A percentile compares a stretch with the other conserved stretches of the same genome.
Evolutionary conservation across 768 basidiomycete genomes (phyloP).

Genomic region (Lyophyllum semitale): DNA sequence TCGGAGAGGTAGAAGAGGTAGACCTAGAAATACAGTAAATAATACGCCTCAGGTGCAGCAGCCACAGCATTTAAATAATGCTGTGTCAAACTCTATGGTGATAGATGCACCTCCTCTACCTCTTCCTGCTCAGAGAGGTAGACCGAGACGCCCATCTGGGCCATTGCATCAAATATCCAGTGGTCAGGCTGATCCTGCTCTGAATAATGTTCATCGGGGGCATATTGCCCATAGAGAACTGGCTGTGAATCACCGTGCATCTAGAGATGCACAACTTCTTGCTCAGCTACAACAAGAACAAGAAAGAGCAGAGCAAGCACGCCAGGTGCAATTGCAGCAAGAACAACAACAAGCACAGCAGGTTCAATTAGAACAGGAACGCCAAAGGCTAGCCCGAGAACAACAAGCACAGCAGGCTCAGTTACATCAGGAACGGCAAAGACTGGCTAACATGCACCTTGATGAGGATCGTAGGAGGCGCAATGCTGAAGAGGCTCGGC

Average conservation of each 20-base stretch:
- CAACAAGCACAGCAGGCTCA: background rate
- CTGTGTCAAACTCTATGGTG: no score
- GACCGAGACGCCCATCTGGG: no score
- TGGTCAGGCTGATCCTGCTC: background rate
- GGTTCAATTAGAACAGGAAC: no score
- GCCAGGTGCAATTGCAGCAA: background rate
- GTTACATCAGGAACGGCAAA: background rate
- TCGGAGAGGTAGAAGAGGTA: background rate
- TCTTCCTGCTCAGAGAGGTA: no score
- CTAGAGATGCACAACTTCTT: background rate
- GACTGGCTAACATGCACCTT: background rate
- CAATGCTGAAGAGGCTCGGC: background rate
- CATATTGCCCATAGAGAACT: background rate
- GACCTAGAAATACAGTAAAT: no score
- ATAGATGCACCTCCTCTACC: no score
- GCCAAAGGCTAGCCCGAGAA: background rate
- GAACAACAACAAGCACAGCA: background rate
- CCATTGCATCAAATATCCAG: background rate
- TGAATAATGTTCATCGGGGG: background rate
- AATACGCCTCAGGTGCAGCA: no score
- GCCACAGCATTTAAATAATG: no score
- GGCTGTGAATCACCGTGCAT: background rate
- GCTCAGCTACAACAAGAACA: background rate
- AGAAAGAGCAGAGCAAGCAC: background rate
- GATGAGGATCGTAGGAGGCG: background rate